A percentile compares a stretch with the other conserved stretches of the same genome.
phyloP scores from a whole-genome alignment of 129 eudicot genomes.

The Heracleum sosnowskyi region DNA sequence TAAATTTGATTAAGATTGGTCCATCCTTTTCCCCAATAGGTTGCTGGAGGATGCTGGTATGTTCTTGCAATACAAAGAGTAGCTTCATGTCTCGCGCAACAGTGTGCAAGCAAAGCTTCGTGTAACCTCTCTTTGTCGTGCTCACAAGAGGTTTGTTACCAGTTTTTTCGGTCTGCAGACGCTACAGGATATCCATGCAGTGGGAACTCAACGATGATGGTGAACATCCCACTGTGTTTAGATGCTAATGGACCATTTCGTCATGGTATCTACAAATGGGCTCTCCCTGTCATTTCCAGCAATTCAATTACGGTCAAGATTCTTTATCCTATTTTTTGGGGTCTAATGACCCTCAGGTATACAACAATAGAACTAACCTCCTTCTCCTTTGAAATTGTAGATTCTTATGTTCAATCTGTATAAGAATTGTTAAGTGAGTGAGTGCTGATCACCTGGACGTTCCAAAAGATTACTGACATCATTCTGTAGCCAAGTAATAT shows the following conservation, averaged over 20 bases:
- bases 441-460: not conserved
- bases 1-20: not conserved
- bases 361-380: not conserved
- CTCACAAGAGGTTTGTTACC: slow-evolving; percentile 14
- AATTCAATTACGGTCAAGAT: slow-evolving; percentile 29
- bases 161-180: slow-evolving; percentile 2
- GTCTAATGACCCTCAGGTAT: slow-evolving; percentile 22
- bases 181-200: slow-evolving; percentile 12
- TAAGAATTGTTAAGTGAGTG: not conserved
- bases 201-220: slow-evolving; percentile 7
- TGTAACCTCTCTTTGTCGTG: slow-evolving; percentile 22
- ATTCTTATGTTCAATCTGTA: not conserved
- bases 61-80: slow-evolving; percentile 30
- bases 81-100: slow-evolving; percentile 28
- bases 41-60: slow-evolving; percentile 31
- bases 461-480: too few species aligned
- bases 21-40: slow-evolving; percentile 1
- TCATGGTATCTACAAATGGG: slow-evolving; percentile 24
- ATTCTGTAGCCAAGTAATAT: not conserved
- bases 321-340: slow-evolving; percentile 30
- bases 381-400: not conserved
- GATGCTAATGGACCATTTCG: slow-evolving; percentile 21
- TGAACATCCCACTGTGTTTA: slow-evolving; percentile 19
- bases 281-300: slow-evolving; percentile 30
- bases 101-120: slow-evolving; percentile 6